Conservation (phyloP, 257 asterid genomes). For the Ballota nigra region DNA sequence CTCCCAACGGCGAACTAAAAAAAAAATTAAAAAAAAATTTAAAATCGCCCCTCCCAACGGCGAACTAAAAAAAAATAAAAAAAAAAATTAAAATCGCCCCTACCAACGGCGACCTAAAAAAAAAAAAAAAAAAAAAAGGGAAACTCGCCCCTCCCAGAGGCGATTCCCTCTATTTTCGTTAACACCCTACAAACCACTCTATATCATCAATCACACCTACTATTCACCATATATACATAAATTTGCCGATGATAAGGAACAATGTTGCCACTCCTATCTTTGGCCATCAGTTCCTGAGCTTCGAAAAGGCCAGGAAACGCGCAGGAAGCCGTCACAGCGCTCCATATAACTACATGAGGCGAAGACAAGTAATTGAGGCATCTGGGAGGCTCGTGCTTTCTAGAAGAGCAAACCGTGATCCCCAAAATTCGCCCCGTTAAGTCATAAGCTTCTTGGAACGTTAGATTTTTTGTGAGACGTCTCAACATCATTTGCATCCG, state of each 20-base stretch:
- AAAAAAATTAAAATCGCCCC: too few species aligned
- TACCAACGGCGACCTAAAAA: too few species aligned
- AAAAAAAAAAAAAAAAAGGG: too few species aligned
- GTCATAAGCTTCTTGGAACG: conserved; percentile 94
- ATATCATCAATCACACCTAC: too few species aligned
- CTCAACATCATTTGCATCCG: conserved; percentile 75
- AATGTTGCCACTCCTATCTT: conserved; percentile 80
- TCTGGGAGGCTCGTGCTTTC: conserved; percentile 96
- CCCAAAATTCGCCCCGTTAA: conserved; percentile 84
- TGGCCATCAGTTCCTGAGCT: conserved; percentile 98
- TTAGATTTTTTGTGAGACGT: conserved; percentile 79
- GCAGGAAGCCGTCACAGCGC: conserved; percentile 95
- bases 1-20: too few species aligned
- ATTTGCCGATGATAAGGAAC: conserved; percentile 99
- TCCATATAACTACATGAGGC: conserved; percentile 97
- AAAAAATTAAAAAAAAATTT: too few species aligned
- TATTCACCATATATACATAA: too few species aligned
- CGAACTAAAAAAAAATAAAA: too few species aligned
- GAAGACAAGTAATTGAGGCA: conserved; percentile 96
- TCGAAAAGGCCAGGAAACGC: conserved; percentile 94
- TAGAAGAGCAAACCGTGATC: conserved; percentile 89
- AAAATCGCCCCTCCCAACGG: too few species aligned
- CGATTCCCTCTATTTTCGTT: too few species aligned
- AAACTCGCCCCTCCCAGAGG: too few species aligned
- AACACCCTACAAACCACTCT: too few species aligned